Base-by-base conservation (phyloP, 768 basidiomycete species). In the Russula emetica region DNA sequence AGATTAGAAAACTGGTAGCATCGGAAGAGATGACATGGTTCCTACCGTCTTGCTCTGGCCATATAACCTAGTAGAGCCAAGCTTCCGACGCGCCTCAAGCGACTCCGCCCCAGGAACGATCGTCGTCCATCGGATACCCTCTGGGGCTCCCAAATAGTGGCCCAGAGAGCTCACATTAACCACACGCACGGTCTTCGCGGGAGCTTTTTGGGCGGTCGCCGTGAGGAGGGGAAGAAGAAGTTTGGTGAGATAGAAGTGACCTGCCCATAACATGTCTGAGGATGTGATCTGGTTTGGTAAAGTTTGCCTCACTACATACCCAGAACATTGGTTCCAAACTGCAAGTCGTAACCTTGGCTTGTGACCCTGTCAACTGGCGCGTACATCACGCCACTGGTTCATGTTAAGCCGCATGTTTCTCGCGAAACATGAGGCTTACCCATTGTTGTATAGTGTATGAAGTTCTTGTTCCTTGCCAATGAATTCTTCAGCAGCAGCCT, bases 141-240 rank as follows among this genome's bases (percentile, higher is more conserved):
- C 63, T 32, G 73, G 62, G 16, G 69, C 66, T 6, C 69, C 70
- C 14, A 61, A 55, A 53, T 73, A 66, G 44, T 71, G 69, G 49
- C 67, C 63, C 28, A 69, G 57, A 32, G 71, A 71, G 14, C 70
- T 69, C 24, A 72, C 64, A 6, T 71, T 66, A 22, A 72, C 57
- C 10, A 72, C 66, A 54, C 74, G 72, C 30, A 77, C 70, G 3
- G 70, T 69, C 20, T 71, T 66, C 1, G 71, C 65, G 22, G 66
- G 68, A 22, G 69, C 68, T 1, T 70, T 60, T 16, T 69, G 69
- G 2, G 74, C 73, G 28, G 72, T 73, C 34, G 63, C 70, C 10
- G 22, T 32, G n/a, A 55, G 54, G 20, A 53, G 20, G 20, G 30
- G 18, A 5, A 53, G 30, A n/a, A 53, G 52, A 32, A 32, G 28